These are phyloP conservation scores for Colletotrichum tropicicola DNA, from an alignment of 2,329 filamentous ascomycete species.

Conservation along the genomic window DNA sequence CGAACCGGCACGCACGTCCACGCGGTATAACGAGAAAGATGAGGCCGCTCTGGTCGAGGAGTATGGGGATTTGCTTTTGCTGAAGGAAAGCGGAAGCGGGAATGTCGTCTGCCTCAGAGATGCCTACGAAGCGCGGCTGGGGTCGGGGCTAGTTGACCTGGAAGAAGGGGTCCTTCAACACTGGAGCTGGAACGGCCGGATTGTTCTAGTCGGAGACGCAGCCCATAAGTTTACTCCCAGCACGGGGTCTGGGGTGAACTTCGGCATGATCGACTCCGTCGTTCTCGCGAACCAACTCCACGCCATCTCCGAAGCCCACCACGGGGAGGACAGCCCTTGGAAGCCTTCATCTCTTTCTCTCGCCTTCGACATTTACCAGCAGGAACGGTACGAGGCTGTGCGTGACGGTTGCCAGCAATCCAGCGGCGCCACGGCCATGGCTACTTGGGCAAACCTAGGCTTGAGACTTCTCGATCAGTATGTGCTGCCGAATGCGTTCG, in stretches of 20 bases:
- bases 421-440: background rate
- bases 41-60: conserved; percentile 33
- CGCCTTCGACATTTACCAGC: conserved; percentile 25
- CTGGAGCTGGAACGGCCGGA: conserved; percentile 38
- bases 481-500: conserved; percentile 24
- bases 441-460: conserved; percentile 13
- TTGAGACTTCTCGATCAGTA: conserved; percentile 34
- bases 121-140: conserved; percentile 31
- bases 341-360: background rate
- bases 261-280: conserved; percentile 42
- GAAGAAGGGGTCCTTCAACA: conserved; percentile 43
- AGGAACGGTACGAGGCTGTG: background rate
- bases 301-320: background rate
- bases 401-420: background rate
- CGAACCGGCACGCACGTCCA: conserved; percentile 34
- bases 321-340: background rate
- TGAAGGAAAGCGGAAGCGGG: conserved; percentile 16
- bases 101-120: conserved; percentile 34
- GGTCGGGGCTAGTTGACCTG: conserved; percentile 37
- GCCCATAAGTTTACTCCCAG: conserved; percentile 46
- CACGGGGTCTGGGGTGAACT: conserved; percentile 42
- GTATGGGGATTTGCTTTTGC: conserved; percentile 37
- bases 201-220: conserved; percentile 46
- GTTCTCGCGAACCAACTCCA: conserved; percentile 38
- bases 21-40: conserved; percentile 41